Evolutionary conservation across 2,329 filamentous ascomycete genomes (phyloP).

Genomic region (Penicillium sclerotigenum): DNA sequence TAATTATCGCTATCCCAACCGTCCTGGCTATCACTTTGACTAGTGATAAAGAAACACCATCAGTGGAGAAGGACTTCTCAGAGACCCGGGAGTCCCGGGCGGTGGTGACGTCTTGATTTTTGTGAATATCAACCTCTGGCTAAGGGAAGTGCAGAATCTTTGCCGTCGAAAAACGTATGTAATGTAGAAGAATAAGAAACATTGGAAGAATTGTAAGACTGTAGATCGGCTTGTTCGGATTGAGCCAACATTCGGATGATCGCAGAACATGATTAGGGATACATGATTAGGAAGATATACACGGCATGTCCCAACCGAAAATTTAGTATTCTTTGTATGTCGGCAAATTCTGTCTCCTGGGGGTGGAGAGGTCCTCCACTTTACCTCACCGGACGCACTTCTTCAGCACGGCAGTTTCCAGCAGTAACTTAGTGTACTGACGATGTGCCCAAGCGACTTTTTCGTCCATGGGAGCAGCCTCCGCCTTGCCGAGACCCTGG

Average conservation of each 20-base stretch:
- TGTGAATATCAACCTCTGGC: background rate
- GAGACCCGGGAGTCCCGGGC: slow-evolving; percentile 7
- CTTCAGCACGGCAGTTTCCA: slow-evolving; percentile 51
- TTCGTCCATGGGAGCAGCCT: slow-evolving; percentile 45
- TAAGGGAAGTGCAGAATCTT: background rate
- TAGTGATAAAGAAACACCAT: slow-evolving; percentile 7
- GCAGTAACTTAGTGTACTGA: slow-evolving; percentile 56
- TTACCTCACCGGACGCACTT: slow-evolving; percentile 13
- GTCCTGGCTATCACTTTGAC: slow-evolving; percentile 43
- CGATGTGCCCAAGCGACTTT: slow-evolving; percentile 52
- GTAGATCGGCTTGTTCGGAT: background rate
- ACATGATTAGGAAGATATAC: slow-evolving; percentile 19
- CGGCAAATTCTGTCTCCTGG: background rate
- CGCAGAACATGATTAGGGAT: slow-evolving; percentile 8
- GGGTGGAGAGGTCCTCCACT: background rate
- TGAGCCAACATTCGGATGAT: background rate
- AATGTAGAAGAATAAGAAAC: background rate
- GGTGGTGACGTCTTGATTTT: background rate
- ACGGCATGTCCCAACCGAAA: slow-evolving; percentile 2
- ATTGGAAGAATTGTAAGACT: background rate
- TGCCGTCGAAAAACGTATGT: too few relatives aligned
- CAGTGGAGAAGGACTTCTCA: slow-evolving; percentile 1
- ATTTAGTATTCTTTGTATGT: background rate
- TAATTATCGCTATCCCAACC: slow-evolving; percentile 44
- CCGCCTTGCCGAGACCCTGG: slow-evolving; percentile 49